Percentiles rank a stretch among this genome's conserved stretches.
These are phyloP conservation scores for Candida dajiaensis DNA, from an alignment of 805 yeast species.

Conservation along the genomic window DNA sequence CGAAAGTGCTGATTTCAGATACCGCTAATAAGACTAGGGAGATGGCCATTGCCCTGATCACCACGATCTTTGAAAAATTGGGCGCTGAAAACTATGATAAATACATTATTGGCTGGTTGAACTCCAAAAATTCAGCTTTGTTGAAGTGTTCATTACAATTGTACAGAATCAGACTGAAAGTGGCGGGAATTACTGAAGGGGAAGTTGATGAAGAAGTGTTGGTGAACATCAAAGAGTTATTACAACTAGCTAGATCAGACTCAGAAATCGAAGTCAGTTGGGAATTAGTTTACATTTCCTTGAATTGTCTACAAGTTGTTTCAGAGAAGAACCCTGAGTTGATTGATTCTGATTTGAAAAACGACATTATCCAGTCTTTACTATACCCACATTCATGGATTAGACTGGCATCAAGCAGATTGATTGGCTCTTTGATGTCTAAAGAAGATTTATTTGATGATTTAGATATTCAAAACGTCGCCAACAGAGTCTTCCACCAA, in stretches of 20 bases:
- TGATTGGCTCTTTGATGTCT: slow-evolving; percentile 47
- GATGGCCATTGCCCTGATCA: slow-evolving; percentile 63
- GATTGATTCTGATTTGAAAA: slow-evolving; percentile 29
- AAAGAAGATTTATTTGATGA: slow-evolving; percentile 32
- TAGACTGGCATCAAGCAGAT: slow-evolving; percentile 57
- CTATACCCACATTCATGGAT: slow-evolving; percentile 93
- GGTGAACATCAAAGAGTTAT: slow-evolving; percentile 26
- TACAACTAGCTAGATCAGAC: slow-evolving; percentile 32
- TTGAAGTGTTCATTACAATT: slow-evolving; percentile 70
- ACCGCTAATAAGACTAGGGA: slow-evolving; percentile 76
- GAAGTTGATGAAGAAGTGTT: slow-evolving; percentile 38
- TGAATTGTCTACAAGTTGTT: slow-evolving; percentile 44
- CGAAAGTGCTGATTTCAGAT: slow-evolving; percentile 74
- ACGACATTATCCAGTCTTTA: slow-evolving; percentile 43
- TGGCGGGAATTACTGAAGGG: slow-evolving; percentile 34
- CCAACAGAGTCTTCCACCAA: slow-evolving; percentile 67
- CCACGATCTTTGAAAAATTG: slow-evolving; percentile 47
- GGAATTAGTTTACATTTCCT: slow-evolving; percentile 70
- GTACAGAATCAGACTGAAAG: slow-evolving; percentile 53
- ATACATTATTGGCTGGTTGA: slow-evolving; percentile 54
- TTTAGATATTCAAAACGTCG: slow-evolving; percentile 58
- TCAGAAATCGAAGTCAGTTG: slow-evolving; percentile 48
- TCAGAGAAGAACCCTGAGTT: slow-evolving; percentile 27
- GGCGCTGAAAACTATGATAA: slow-evolving; percentile 32
- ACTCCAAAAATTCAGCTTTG: slow-evolving; percentile 42